Base-by-base conservation (phyloP, 495 filamentous ascomycete genomes). In the Melanomma pulvis-pyrius region DNA sequence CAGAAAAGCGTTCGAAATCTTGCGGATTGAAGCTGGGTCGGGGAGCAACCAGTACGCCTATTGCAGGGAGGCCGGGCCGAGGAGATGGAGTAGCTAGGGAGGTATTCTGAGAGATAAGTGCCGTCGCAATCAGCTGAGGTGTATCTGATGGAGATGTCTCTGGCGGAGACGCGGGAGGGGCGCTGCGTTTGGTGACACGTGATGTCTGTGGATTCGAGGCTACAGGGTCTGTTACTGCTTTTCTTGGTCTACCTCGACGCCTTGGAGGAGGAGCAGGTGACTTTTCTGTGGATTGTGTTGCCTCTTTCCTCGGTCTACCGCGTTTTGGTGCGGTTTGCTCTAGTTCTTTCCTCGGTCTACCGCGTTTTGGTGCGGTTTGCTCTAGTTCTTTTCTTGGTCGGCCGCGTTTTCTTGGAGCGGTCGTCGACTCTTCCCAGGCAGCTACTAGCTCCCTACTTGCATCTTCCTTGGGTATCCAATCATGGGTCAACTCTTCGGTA, bases 381-480 rank as follows among this genome's bases (percentile, higher is more conserved):
- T 44, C 13, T 44, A 15, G 9, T 12, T 2, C 13, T 2, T 44
- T 17, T 17, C n/a, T 44, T 15, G 39, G 39, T 17, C 17, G 9
- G 5, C 39, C 39, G 7, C 15, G 28, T 11, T 36, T 44, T 50
- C 12, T 29, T 51, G 48, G 19, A 54, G 48, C 26, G 8, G 22
- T 22, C 13, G 56, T 63, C 12, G 15, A 9, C 17, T 50, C 46
- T 24, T 65, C 62, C 62, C 62, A 65, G 4, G 46, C 53, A 17
- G 22, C 24, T 1, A 58, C 29, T 19, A 51, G 8, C 29, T 21
- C 41, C 17, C 17, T 5, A 28, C 1, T 59, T 24, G 39, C 53
- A 52, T 65, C 24, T 11, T 47, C 48, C 30, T 36, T 46, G 26
- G 24, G 53, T n/a, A 58, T 22, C 63, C 63, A 65, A 30, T 15